phyloP scores from a whole-genome alignment of 2,329 filamentous ascomycete genomes.

The Alternaria sp. region DNA sequence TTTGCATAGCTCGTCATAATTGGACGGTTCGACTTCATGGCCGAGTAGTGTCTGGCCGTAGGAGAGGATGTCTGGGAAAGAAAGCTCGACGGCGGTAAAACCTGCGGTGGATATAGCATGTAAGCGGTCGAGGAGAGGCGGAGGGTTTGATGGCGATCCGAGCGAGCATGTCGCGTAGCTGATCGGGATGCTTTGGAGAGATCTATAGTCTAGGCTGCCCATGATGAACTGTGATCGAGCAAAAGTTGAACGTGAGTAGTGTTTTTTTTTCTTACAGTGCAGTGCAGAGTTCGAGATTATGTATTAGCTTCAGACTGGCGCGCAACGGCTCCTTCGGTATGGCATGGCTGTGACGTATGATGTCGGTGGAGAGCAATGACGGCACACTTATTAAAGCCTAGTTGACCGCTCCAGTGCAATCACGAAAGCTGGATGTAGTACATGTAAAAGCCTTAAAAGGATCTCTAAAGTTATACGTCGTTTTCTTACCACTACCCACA shows the following conservation, averaged over 20 bases:
- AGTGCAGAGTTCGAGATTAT: background rate
- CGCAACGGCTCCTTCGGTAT: conserved; percentile 18
- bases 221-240: conserved; percentile 28
- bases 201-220: conserved; percentile 44
- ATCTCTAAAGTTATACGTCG: too few relatives aligned
- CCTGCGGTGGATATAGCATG: conserved; percentile 69
- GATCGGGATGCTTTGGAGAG: conserved; percentile 55
- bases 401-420: background rate
- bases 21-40: conserved; percentile 61
- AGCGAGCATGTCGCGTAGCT: conserved; percentile 67
- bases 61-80: conserved; percentile 74
- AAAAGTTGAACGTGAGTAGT: background rate
- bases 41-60: conserved; percentile 65
- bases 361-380: conserved; percentile 24
- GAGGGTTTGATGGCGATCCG: conserved; percentile 51
- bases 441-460: too few relatives aligned
- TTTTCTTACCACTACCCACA: too few relatives aligned
- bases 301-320: background rate
- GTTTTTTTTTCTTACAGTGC: background rate
- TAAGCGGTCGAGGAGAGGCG: conserved; percentile 66
- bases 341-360: conserved; percentile 35
- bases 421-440: too few relatives aligned
- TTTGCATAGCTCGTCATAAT: conserved; percentile 66
- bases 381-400: conserved; percentile 7
- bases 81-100: conserved; percentile 75